Conservation (phyloP, 2,329 filamentous ascomycete genomes). For the Botryotinia calthae region DNA sequence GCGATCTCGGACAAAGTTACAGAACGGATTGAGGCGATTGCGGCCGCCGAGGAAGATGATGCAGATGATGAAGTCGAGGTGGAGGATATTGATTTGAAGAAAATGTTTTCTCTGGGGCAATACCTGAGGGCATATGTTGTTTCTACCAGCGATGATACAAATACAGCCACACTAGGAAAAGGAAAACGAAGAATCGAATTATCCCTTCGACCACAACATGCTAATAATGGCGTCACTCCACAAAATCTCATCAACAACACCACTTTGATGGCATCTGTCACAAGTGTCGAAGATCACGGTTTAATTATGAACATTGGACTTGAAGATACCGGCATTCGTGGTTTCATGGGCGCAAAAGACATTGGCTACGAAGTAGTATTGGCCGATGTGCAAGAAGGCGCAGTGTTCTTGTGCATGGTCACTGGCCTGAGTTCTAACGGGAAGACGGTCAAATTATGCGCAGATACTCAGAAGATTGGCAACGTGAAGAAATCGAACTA, state of each 20-base stretch:
- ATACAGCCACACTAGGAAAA: slow-evolving; percentile 44
- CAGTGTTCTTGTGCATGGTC: slow-evolving; percentile 81
- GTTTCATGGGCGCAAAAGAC: slow-evolving; percentile 84
- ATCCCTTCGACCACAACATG: slow-evolving; percentile 73
- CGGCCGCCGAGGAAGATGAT: slow-evolving; percentile 58
- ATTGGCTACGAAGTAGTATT: slow-evolving; percentile 64
- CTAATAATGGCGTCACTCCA: slow-evolving; percentile 72
- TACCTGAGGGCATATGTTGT: slow-evolving; percentile 82
- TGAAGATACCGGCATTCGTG: slow-evolving; percentile 63
- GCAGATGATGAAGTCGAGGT: slow-evolving; percentile 53
- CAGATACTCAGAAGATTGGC: slow-evolving; percentile 66
- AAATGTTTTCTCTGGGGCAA: slow-evolving; percentile 79
- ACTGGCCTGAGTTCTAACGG: slow-evolving; percentile 71
- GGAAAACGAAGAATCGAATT: slow-evolving; percentile 81
- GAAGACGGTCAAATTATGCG: slow-evolving; percentile 83
- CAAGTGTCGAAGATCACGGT: slow-evolving; percentile 94
- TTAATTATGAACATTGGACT: slow-evolving; percentile 90
- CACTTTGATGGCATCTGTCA: slow-evolving; percentile 82
- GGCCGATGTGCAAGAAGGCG: slow-evolving; percentile 72
- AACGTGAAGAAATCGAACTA: slow-evolving; percentile 62
- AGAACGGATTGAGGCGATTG: slow-evolving; percentile 67
- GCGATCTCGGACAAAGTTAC: slow-evolving; percentile 82
- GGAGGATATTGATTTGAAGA: slow-evolving; percentile 66
- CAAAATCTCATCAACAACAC: slow-evolving; percentile 72
- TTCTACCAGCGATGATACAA: slow-evolving; percentile 69